A percentile compares a stretch with the other conserved stretches of the same genome.
phyloP scores from a whole-genome alignment of 495 filamentous ascomycete species.

The Daldinia vernicosa region DNA sequence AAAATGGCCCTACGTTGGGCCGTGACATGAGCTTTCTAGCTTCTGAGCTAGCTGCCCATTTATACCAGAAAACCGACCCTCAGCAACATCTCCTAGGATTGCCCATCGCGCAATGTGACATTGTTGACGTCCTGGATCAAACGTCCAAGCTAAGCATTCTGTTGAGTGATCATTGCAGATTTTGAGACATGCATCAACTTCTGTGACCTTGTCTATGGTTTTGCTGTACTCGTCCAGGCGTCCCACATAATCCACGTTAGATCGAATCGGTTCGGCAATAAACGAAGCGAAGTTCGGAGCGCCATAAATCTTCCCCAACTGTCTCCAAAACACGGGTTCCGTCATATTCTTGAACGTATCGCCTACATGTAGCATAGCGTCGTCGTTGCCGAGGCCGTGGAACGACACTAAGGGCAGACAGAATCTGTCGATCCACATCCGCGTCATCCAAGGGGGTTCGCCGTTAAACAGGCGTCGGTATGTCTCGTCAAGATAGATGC shows the following conservation, averaged over 20 bases:
- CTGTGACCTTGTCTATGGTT: conserved; percentile 44
- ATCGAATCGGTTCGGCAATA: conserved; percentile 39
- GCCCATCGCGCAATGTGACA: conserved; percentile 57
- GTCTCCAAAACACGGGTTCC: conserved; percentile 51
- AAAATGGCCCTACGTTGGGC: not conserved
- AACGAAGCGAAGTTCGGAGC: conserved; percentile 45
- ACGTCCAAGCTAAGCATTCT: conserved; percentile 57
- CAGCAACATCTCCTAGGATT: conserved; percentile 50
- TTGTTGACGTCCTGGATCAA: conserved; percentile 40
- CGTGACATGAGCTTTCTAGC: conserved; percentile 39
- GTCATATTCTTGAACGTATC: conserved; percentile 46
- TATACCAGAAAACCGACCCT: conserved; percentile 48
- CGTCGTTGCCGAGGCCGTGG: conserved; percentile 48
- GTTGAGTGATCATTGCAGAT: conserved; percentile 42
- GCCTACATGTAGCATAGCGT: conserved; percentile 50
- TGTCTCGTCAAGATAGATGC: conserved; percentile 54
- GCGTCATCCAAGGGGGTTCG: conserved; percentile 53
- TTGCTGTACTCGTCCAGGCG: conserved; percentile 46
- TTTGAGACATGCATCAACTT: conserved; percentile 44
- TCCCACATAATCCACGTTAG: conserved; percentile 53
- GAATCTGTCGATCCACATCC: conserved; percentile 53
- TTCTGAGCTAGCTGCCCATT: conserved; percentile 43
- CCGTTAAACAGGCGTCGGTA: conserved; percentile 59
- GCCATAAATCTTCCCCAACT: conserved; percentile 52
- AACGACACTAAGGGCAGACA: conserved; percentile 54